Percentiles rank a stretch among this genome's conserved stretches.
phyloP scores from a whole-genome alignment of 2,329 filamentous ascomycete species.

The Aureobasidium namibiae region DNA sequence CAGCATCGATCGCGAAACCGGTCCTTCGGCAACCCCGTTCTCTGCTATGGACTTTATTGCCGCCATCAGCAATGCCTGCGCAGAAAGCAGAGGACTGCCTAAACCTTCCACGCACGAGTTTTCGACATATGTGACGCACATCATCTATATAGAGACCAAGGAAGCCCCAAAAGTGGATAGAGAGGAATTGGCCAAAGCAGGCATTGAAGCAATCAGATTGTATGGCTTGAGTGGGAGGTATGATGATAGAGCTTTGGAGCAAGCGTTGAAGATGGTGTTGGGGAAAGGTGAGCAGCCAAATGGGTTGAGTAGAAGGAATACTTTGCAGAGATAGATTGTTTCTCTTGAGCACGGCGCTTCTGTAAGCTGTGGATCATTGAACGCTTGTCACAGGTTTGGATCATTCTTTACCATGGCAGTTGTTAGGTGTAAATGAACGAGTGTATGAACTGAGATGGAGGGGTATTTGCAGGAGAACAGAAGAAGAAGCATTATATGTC shows the following conservation, averaged over 20 bases:
- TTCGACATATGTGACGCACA: conserved; percentile 67
- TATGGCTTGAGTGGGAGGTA: conserved; percentile 62
- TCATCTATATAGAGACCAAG: conserved; percentile 69
- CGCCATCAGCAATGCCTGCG: conserved; percentile 67
- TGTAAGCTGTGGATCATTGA: too few species aligned
- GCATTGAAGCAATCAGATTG: conserved; percentile 68
- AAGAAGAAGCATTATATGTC: too few species aligned
- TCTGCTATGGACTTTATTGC: conserved; percentile 73
- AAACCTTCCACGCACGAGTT: conserved; percentile 38
- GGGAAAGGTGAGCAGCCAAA: conserved; percentile 53
- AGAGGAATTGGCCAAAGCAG: conserved; percentile 52
- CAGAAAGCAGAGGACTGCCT: conserved; percentile 50
- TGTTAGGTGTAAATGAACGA: too few species aligned
- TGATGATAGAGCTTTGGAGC: conserved; percentile 64
- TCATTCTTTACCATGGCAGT: too few species aligned
- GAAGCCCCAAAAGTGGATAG: conserved; percentile 64
- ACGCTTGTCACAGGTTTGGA: too few species aligned
- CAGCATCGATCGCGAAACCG: conserved; percentile 77
- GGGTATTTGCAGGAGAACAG: too few species aligned
- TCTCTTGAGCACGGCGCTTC: background rate
- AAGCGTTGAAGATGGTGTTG: conserved; percentile 70
- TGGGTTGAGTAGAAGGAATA: conserved; percentile 51
- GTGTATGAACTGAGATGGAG: too few species aligned
- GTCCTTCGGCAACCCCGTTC: conserved; percentile 56
- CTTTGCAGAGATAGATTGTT: conserved; percentile 28